These are phyloP conservation scores for Incumbomyces lentus DNA, from an alignment of 2,329 filamentous ascomycete genomes.

Conservation along the genomic window DNA sequence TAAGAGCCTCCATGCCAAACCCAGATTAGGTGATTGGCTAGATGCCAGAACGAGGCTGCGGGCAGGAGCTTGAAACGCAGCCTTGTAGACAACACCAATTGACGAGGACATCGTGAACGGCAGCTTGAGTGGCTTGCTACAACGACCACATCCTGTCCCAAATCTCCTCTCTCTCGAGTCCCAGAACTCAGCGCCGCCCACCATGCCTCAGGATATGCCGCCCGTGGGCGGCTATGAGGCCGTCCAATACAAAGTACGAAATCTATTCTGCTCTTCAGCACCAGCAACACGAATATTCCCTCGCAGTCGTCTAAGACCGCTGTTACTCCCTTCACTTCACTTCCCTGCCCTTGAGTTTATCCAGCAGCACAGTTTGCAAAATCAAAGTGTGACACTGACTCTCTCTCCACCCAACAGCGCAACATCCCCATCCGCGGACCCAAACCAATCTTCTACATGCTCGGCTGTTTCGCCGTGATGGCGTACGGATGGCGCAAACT, in stretches of 20 bases:
- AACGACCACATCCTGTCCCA: neutral
- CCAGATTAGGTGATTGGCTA: too few relatives aligned
- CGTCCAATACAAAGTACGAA: slow-evolving; percentile 83
- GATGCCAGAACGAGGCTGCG: too few relatives aligned
- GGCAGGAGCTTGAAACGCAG: too few relatives aligned
- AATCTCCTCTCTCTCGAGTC: neutral
- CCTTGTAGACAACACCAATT: too few relatives aligned
- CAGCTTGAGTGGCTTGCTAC: too few relatives aligned
- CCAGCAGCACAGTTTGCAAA: too few relatives aligned
- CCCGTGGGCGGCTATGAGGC: slow-evolving; percentile 87
- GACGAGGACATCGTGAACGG: too few relatives aligned
- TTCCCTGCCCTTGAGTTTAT: too few relatives aligned
- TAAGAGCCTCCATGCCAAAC: too few relatives aligned
- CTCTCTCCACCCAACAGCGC: slow-evolving; percentile 55
- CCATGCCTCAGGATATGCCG: slow-evolving; percentile 96
- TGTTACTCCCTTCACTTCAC: neutral
- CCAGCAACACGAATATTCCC: neutral
- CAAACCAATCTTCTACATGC: slow-evolving; percentile 67
- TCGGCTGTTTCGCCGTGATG: slow-evolving; percentile 69
- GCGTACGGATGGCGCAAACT: slow-evolving; percentile 83
- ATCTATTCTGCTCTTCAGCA: neutral
- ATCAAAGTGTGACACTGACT: too few relatives aligned
- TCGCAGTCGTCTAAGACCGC: neutral
- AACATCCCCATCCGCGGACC: slow-evolving; percentile 89
- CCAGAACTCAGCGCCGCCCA: neutral